phyloP scores from a whole-genome alignment of 768 basidiomycete species.

The Pulveroboletus sp. region DNA sequence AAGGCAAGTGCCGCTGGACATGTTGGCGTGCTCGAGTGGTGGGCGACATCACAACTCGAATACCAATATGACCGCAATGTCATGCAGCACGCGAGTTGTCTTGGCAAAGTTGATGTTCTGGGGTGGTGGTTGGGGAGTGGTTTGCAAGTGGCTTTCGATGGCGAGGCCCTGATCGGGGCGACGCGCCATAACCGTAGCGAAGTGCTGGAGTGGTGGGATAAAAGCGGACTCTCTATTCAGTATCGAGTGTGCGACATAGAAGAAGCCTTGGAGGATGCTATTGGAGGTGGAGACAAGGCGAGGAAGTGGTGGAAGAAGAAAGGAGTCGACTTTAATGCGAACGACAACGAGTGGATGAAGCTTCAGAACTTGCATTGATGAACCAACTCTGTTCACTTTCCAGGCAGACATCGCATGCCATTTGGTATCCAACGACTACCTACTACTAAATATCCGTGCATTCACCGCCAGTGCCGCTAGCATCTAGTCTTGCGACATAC shows the following conservation, averaged over 20 bases:
- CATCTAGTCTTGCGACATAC: conserved; percentile 7
- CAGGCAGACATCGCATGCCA: not conserved
- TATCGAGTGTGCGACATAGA: conserved; percentile 91
- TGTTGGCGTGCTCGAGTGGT: conserved; percentile 78
- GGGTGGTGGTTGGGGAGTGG: conserved; percentile 83
- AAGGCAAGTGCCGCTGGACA: conserved; percentile 77
- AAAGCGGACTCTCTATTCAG: conserved; percentile 70
- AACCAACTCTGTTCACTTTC: not conserved
- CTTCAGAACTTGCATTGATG: conserved; percentile 64
- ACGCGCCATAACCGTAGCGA: conserved; percentile 78
- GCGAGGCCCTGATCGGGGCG: conserved; percentile 73
- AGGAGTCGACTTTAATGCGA: conserved; percentile 79
- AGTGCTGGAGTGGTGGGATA: conserved; percentile 87
- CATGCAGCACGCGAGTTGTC: conserved; percentile 72
- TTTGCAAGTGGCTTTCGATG: conserved; percentile 72
- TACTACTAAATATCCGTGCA: not conserved
- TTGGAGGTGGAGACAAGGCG: conserved; percentile 71
- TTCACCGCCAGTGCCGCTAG: conserved; percentile 1
- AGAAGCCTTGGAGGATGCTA: conserved; percentile 84
- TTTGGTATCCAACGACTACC: not conserved
- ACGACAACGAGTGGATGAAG: conserved; percentile 88
- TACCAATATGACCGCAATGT: conserved; percentile 75
- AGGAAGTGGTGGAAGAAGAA: conserved; percentile 78
- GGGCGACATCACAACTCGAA: conserved; percentile 73
- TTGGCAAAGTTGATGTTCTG: conserved; percentile 74